These are phyloP conservation scores for Trichosporon ovoides DNA, from an alignment of 1,284 basidiomycete species.

Conservation along the genomic window DNA sequence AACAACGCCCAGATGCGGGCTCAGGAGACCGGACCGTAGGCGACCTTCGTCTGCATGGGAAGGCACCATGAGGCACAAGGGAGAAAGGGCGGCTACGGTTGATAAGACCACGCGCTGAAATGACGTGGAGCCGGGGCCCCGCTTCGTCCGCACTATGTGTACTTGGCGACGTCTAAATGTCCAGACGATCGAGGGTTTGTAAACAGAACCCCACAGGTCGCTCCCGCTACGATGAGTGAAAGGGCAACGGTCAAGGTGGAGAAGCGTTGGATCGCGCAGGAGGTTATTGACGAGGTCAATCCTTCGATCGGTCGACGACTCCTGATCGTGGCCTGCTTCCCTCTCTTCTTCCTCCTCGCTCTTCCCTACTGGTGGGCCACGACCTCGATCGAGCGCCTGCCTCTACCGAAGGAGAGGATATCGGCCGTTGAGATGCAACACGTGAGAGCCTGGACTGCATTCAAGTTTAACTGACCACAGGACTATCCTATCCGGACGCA, in stretches of 20 bases:
- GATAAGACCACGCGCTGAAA: not conserved
- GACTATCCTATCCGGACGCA: constrained; percentile 20
- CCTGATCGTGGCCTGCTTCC: constrained; percentile 60
- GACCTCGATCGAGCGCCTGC: constrained; percentile 74
- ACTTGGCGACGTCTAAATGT: not conserved
- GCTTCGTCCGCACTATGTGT: not conserved
- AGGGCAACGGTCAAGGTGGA: not conserved
- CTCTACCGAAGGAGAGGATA: constrained; percentile 64
- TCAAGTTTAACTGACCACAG: constrained; percentile 15
- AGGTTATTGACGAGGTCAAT: constrained; percentile 20
- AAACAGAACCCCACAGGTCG: not conserved
- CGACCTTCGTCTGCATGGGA: constrained; percentile 2
- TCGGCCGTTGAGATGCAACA: constrained; percentile 34
- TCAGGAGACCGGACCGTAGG: not conserved
- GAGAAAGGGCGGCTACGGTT: not conserved
- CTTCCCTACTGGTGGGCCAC: constrained; percentile 83
- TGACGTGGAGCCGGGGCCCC: constrained; percentile 4
- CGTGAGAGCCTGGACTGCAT: constrained; percentile 16
- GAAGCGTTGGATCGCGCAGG: not conserved
- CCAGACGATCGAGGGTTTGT: not conserved
- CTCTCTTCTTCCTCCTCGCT: constrained; percentile 64
- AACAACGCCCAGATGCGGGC: not conserved
- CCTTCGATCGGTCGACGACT: constrained; percentile 25
- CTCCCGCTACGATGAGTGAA: not conserved
- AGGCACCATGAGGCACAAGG: not conserved